Conservation (phyloP, 1,284 basidiomycete genomes). For the Blastosporella zonata region DNA sequence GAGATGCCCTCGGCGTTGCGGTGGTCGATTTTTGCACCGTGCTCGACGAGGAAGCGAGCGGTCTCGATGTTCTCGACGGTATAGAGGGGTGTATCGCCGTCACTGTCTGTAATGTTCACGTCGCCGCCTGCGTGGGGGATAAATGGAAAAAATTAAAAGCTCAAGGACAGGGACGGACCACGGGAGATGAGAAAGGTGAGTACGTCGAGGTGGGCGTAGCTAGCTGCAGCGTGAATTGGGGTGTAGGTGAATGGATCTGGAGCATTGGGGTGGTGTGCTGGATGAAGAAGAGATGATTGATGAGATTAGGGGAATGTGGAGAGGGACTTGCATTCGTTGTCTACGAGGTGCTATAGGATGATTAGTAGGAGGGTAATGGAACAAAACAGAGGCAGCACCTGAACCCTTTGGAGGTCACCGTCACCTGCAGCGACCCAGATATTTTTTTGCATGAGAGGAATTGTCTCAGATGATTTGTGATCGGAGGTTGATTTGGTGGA, state of each 20-base stretch:
- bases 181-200: conserved; percentile 76
- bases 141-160: conserved; percentile 4
- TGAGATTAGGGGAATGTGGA: conserved; percentile 18
- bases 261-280: conserved; percentile 73
- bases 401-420: conserved; percentile 62
- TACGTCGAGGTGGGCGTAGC: conserved; percentile 78
- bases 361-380: conserved; percentile 9
- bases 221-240: conserved; percentile 95
- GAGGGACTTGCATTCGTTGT: conserved; percentile 46
- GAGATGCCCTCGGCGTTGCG: conserved; percentile 73
- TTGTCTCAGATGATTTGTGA: conserved; percentile 20
- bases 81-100: conserved; percentile 90
- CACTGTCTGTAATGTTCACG: conserved; percentile 82
- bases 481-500: conserved; percentile 8
- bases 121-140: conserved; percentile 61
- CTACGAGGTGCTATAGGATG: conserved; percentile 52
- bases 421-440: conserved; percentile 92
- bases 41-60: conserved; percentile 74
- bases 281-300: conserved; percentile 29
- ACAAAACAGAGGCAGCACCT: conserved; percentile 29
- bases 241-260: conserved; percentile 83
- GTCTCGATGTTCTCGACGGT: conserved; percentile 83
- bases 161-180: conserved; percentile 40
- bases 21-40: conserved; percentile 69
- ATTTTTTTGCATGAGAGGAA: conserved; percentile 50